A percentile compares a stretch with the other conserved stretches of the same genome.
Evolutionary conservation across 202 grass and related monocot species (phyloP).

Genomic region (Musa balbisiana): DNA sequence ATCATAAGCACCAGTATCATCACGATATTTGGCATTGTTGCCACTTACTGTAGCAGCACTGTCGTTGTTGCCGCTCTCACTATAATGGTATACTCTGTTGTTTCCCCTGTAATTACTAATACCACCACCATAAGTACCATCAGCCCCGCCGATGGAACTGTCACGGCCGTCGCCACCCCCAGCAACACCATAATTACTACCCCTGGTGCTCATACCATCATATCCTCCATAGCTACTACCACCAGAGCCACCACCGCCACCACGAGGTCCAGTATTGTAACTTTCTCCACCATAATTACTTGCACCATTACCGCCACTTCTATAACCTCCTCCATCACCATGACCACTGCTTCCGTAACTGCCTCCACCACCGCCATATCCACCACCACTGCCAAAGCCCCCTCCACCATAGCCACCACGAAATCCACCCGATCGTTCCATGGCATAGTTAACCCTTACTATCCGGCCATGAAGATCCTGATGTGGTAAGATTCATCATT

Average conservation of each 20-base stretch:
- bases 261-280: not conserved
- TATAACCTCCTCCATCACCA: not conserved
- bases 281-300: not conserved
- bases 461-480: slow-evolving; percentile 1
- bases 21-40: not conserved
- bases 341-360: not conserved
- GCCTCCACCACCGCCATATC: not conserved
- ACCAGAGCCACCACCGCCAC: slow-evolving; percentile 8
- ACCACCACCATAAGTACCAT: not conserved
- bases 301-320: not conserved
- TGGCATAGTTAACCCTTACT: not conserved
- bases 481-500: not conserved
- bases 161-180: slow-evolving; percentile 9
- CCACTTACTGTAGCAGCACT: not conserved
- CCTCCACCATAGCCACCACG: not conserved
- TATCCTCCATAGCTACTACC: slow-evolving; percentile 13
- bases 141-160: not conserved
- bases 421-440: not conserved
- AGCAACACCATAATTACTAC: not conserved
- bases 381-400: not conserved
- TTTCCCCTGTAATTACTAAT: not conserved
- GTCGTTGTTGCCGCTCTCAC: not conserved
- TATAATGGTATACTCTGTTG: not conserved
- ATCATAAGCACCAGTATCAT: not conserved
- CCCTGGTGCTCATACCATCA: not conserved